Evolutionary conservation across 331 rosid genomes (phyloP).

Genomic region (Arachis monticola): DNA sequence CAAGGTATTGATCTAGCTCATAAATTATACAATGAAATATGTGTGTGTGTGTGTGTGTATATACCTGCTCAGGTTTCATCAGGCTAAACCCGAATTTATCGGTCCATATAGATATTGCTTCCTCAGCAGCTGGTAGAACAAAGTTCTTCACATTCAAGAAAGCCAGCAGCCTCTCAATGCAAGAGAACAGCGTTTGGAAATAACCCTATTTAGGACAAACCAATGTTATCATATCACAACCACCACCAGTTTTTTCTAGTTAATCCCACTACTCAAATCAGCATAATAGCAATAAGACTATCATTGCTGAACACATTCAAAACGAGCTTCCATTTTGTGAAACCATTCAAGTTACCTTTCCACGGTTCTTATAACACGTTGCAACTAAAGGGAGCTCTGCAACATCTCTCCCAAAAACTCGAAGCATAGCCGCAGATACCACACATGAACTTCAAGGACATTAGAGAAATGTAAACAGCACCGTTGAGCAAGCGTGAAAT

Average conservation of each 20-base stretch:
- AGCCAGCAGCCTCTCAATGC: constrained; percentile 85
- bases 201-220: constrained; percentile 72
- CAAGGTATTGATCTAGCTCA: constrained; percentile 23
- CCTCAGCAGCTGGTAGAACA: constrained; percentile 94
- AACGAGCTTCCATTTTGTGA: constrained; percentile 4
- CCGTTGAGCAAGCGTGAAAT: background rate
- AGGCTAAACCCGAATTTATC: constrained; percentile 82
- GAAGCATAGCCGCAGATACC: constrained; percentile 89
- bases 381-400: constrained; percentile 98
- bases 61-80: constrained; percentile 83
- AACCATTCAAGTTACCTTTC: constrained; percentile 66
- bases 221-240: constrained; percentile 4
- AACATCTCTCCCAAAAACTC: constrained; percentile 78
- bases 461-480: constrained; percentile 38
- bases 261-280: no score
- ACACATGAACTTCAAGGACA: constrained; percentile 82
- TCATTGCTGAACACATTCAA: constrained; percentile 5
- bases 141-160: constrained; percentile 78
- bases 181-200: constrained; percentile 86
- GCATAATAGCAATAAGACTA: constrained; percentile 15
- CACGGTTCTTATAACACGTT: constrained; percentile 79
- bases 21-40: constrained; percentile 13
- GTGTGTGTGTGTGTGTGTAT: background rate
- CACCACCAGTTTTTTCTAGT: background rate
- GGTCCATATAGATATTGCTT: constrained; percentile 91